phyloP scores from a whole-genome alignment of 2,329 filamentous ascomycete species.

The Tothia fuscella region DNA sequence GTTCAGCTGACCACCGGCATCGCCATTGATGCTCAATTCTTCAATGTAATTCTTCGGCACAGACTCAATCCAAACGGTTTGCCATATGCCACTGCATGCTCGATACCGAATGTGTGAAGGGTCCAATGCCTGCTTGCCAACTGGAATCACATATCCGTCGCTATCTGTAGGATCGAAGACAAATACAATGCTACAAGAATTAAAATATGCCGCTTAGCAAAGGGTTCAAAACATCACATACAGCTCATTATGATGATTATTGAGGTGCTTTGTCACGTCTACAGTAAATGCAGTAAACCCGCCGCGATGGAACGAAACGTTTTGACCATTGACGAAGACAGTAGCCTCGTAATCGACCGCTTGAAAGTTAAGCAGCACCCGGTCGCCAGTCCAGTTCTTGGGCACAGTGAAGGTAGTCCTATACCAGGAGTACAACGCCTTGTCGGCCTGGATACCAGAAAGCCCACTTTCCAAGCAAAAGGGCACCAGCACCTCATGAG shows the following conservation, averaged over 20 bases:
- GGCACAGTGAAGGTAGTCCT: conserved; percentile 1
- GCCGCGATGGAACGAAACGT: conserved; percentile 43
- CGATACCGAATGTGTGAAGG: conserved; percentile 3
- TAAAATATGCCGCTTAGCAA: not conserved
- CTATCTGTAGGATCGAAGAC: not conserved
- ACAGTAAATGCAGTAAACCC: conserved; percentile 47
- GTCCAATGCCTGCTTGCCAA: not conserved
- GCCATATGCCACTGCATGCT: conserved; percentile 7
- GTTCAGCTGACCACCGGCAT: not conserved
- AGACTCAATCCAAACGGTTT: conserved; percentile 6
- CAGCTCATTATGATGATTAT: conserved; percentile 27
- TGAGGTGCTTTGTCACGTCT: conserved; percentile 40
- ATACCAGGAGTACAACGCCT: not conserved
- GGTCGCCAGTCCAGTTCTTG: conserved; percentile 18
- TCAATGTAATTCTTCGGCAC: conserved; percentile 13
- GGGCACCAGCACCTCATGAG: conserved; percentile 31
- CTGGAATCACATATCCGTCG: not conserved
- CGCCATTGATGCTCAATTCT: conserved; percentile 18
- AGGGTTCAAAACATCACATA: conserved; percentile 43
- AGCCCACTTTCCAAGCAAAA: conserved; percentile 36
- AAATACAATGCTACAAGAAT: not conserved
- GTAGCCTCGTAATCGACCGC: conserved; percentile 51
- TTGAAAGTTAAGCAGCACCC: conserved; percentile 43
- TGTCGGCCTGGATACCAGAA: conserved; percentile 21
- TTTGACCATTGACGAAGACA: conserved; percentile 43